phyloP scores from a whole-genome alignment of 2,329 filamentous ascomycete species.

The Cladophialophora bantiana region DNA sequence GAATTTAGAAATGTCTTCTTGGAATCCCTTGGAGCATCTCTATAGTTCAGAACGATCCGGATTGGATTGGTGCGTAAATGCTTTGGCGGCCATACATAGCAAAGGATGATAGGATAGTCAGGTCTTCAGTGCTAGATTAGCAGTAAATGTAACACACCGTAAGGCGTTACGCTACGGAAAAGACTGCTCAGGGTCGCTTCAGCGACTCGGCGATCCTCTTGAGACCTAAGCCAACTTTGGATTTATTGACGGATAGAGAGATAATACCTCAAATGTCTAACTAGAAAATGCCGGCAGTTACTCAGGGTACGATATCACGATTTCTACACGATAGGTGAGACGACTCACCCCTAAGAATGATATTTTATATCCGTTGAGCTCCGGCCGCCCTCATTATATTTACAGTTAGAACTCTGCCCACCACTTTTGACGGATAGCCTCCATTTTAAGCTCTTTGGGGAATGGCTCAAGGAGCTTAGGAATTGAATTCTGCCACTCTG shows the following conservation, averaged over 20 bases:
- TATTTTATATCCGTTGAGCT: background rate
- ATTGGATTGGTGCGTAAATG: slow-evolving; percentile 52
- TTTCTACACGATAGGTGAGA: too few species aligned
- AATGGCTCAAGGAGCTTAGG: slow-evolving; percentile 49
- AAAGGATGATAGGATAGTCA: slow-evolving; percentile 48
- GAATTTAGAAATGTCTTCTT: slow-evolving; percentile 45
- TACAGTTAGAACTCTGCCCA: slow-evolving; percentile 44
- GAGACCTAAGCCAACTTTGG: slow-evolving; percentile 43
- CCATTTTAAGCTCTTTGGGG: slow-evolving; percentile 52
- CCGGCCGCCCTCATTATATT: background rate
- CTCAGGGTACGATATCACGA: too few species aligned
- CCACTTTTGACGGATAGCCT: slow-evolving; percentile 49
- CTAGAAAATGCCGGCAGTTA: background rate
- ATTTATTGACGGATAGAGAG: slow-evolving; percentile 42
- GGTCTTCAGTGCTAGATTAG: slow-evolving; percentile 51
- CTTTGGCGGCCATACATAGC: slow-evolving; percentile 46
- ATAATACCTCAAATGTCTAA: slow-evolving; percentile 24
- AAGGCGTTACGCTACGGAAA: slow-evolving; percentile 48
- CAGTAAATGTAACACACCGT: slow-evolving; percentile 45
- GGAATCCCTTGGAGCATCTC: slow-evolving; percentile 45
- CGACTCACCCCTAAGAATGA: too few species aligned
- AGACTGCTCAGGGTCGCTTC: slow-evolving; percentile 43
- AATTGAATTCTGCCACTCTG: slow-evolving; percentile 44
- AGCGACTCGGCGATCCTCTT: slow-evolving; percentile 22
- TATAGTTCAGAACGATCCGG: slow-evolving; percentile 46